Evolutionary conservation across 73 alveolate species (phyloP).

Genomic region (Blepharisma stoltei): DNA sequence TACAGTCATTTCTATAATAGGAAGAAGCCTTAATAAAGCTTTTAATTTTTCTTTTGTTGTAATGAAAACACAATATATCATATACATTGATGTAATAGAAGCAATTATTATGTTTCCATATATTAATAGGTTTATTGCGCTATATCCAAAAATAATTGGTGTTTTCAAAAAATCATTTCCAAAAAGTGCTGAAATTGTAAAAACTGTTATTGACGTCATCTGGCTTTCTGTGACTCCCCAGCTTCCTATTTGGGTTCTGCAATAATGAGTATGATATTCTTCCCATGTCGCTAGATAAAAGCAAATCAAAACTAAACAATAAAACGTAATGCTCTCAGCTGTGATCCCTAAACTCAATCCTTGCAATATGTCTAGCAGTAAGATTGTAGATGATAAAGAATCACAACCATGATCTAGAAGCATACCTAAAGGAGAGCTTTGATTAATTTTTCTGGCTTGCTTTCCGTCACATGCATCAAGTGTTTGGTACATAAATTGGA

Average conservation of each 20-base stretch:
- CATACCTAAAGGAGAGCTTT: slow-evolving; percentile 52
- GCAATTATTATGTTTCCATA: neutral
- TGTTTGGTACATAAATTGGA: slow-evolving; percentile 38
- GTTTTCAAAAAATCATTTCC: neutral
- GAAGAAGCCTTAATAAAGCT: slow-evolving; percentile 7
- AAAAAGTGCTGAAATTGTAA: slow-evolving; percentile 11
- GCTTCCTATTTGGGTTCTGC: slow-evolving; percentile 50
- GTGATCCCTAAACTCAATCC: slow-evolving; percentile 35
- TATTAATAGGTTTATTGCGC: neutral
- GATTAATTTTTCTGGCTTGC: slow-evolving; percentile 57
- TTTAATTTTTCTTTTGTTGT: neutral
- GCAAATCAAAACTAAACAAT: slow-evolving; percentile 36
- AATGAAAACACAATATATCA: neutral
- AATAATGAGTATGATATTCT: slow-evolving; percentile 64
- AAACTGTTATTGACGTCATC: slow-evolving; percentile 17
- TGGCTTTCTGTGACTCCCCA: slow-evolving; percentile 64
- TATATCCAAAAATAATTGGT: neutral
- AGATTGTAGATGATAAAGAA: slow-evolving; percentile 49
- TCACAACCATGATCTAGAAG: slow-evolving; percentile 64
- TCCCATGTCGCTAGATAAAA: slow-evolving; percentile 61
- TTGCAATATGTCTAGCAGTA: slow-evolving; percentile 36
- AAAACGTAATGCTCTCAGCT: slow-evolving; percentile 25
- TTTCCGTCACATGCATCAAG: slow-evolving; percentile 63
- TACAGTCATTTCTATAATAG: neutral
- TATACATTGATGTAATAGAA: neutral